Percentiles rank a stretch among this genome's conserved stretches.
phyloP scores from a whole-genome alignment of 2,329 filamentous ascomycete species.

The Penicillium sp. region DNA sequence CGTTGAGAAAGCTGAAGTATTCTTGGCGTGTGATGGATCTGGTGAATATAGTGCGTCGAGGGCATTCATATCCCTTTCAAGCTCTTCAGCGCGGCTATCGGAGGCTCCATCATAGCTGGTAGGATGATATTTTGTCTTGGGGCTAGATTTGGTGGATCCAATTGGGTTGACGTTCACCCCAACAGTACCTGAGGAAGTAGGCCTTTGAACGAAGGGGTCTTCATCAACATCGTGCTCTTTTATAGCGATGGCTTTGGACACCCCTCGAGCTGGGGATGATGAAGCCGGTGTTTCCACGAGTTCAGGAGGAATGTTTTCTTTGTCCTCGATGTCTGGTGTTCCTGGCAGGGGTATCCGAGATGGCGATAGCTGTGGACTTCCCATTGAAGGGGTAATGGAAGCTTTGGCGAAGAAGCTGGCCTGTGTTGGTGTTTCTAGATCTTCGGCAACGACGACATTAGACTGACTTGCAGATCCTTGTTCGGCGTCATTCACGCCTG shows the following conservation, averaged over 20 bases:
- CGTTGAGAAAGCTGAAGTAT: neutral
- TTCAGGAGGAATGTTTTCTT: conserved; percentile 21
- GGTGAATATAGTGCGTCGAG: neutral
- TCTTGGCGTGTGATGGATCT: neutral
- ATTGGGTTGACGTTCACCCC: neutral
- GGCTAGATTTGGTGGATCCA: neutral
- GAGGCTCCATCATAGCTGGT: neutral
- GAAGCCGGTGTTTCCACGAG: conserved; percentile 2
- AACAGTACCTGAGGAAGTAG: neutral
- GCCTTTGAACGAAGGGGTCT: conserved; percentile 7
- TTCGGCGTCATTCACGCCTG: neutral
- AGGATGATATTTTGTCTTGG: neutral
- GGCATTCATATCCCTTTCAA: neutral
- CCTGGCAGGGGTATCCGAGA: conserved; percentile 5
- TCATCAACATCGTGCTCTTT: conserved; percentile 9
- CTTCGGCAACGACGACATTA: conserved; percentile 7
- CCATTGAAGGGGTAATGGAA: neutral
- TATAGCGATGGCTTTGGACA: conserved; percentile 3
- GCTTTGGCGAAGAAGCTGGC: conserved; percentile 1
- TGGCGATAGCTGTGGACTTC: conserved; percentile 3
- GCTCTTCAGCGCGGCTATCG: neutral
- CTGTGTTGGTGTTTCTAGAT: conserved; percentile 16
- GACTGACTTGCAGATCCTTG: neutral
- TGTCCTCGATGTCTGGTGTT: conserved; percentile 11
- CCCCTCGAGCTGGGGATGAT: conserved; percentile 3